These are phyloP conservation scores for Stephania cephalantha DNA, from an alignment of 164 flowering plant genomes.

Conservation along the genomic window DNA sequence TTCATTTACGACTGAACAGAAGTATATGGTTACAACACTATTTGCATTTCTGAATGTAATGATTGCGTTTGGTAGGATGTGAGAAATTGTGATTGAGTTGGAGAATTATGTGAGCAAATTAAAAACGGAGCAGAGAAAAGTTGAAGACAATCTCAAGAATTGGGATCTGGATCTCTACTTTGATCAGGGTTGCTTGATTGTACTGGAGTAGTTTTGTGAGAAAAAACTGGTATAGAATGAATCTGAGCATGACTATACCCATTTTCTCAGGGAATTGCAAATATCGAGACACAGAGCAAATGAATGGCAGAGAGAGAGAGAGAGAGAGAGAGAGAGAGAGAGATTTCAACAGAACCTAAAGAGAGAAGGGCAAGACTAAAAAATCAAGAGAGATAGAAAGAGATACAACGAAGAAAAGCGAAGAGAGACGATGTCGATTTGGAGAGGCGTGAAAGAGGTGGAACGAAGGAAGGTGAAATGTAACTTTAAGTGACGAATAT, in stretches of 20 bases:
- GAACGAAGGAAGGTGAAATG: too few species aligned
- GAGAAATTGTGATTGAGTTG: constrained; percentile 90
- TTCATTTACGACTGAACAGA: constrained; percentile 54
- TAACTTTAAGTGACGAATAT: too few species aligned
- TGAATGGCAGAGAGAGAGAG: constrained; percentile 13
- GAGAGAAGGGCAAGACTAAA: too few species aligned
- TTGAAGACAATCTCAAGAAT: constrained; percentile 50
- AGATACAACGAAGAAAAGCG: too few species aligned
- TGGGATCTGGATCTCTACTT: constrained; percentile 44
- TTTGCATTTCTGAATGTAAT: constrained; percentile 77
- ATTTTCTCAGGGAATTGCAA: constrained; percentile 70
- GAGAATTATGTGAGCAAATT: constrained; percentile 76
- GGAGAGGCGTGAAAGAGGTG: too few species aligned
- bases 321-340: too few species aligned
- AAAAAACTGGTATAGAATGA: constrained; percentile 79
- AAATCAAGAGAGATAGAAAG: too few species aligned
- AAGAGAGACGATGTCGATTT: too few species aligned
- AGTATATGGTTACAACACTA: constrained; percentile 70
- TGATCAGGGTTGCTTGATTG: constrained; percentile 91
- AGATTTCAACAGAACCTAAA: too few species aligned
- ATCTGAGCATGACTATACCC: constrained; percentile 56
- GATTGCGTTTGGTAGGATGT: constrained; percentile 84
- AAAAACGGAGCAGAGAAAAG: constrained; percentile 69
- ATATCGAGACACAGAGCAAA: constrained; percentile 67
- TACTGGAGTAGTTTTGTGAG: constrained; percentile 68